Evolutionary conservation across 176 grass and related monocot species (phyloP), one percentile per base, ranked within the genome.

Genomic region (Pharus latifolius): DNA sequence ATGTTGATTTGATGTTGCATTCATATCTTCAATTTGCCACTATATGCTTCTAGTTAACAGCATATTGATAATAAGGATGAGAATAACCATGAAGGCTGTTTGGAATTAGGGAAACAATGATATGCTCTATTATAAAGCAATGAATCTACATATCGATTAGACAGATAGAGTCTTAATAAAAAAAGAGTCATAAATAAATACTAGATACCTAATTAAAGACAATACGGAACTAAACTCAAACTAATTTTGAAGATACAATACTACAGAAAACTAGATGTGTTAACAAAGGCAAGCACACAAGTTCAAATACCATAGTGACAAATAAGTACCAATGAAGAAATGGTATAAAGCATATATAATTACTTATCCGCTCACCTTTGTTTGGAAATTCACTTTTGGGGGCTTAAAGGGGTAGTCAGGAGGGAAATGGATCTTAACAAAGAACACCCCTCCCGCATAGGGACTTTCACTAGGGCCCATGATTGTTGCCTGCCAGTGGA

Each of bases 341-440:
- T 14, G 7, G 46, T 6, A 23, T 43, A 53, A 50, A 73, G 17
- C 26, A 63, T 53, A 62, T 60, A 22, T 46, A 64, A 4, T n/a
- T 14, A 20, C 35, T 72, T 1, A 74, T 10, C 23, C 55, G 28
- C 63, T 70, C 70, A 96, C 88, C 88, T 92, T 96, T 47, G 85
- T 87, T 64, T 96, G 85, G 59, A 96, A 92, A 65, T 92, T 89
- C 63, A 96, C 88, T 84, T 92, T 92, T 60, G 92, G 88, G 25
- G 92, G 92, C 60, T 96, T 96, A 32, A 89, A 96, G 24, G 92
- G 92, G 63, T 96, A 96, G 73, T 96, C 88, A 26, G 92, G 88
- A 72, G 92, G 92, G 41, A 92, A 96, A 81, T 96, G 82, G 51
- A 96, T 92, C 60, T 88, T 96, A 34, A 92, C 72, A 49, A 96